Conservation (phyloP, 352 stramenopile species). For the Nothophytophthora sp. region DNA sequence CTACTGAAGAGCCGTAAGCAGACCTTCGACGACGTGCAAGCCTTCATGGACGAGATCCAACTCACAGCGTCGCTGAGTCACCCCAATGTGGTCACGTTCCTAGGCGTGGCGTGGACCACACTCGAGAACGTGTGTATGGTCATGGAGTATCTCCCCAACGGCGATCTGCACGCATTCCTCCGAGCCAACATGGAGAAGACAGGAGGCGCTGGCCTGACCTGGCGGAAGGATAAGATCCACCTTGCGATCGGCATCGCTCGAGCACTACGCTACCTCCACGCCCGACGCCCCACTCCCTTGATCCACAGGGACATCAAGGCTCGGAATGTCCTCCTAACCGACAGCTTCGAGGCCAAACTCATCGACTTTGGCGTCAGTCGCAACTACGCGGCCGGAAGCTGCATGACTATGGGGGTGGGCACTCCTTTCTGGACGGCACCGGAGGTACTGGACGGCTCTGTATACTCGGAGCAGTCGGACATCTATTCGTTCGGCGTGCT, state of each 20-base stretch:
- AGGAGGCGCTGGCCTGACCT: constrained; percentile 24
- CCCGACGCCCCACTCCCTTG: constrained; percentile 24
- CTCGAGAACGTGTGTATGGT: constrained; percentile 54
- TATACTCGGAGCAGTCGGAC: constrained; percentile 65
- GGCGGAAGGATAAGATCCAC: constrained; percentile 36
- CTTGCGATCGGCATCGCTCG: constrained; percentile 38
- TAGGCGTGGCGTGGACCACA: constrained; percentile 50
- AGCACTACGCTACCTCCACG: constrained; percentile 43
- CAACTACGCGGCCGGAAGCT: constrained; percentile 6
- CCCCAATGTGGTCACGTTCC: constrained; percentile 44
- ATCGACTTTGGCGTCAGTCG: constrained; percentile 50
- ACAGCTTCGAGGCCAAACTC: constrained; percentile 31
- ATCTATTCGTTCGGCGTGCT: constrained; percentile 79
- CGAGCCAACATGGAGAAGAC: constrained; percentile 17
- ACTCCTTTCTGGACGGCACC: constrained; percentile 69
- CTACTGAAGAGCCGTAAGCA: constrained; percentile 37
- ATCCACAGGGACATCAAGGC: constrained; percentile 85
- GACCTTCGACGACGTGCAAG: constrained; percentile 40
- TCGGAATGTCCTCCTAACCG: constrained; percentile 73
- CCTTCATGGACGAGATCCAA: constrained; percentile 55
- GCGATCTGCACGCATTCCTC: constrained; percentile 49
- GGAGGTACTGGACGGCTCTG: constrained; percentile 58
- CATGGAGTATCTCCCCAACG: constrained; percentile 49
- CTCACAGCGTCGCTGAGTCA: constrained; percentile 46
- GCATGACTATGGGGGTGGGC: constrained; percentile 45